Evolutionary conservation across 2,329 filamentous ascomycete genomes (phyloP).

Genomic region (Epichloe bromicola): DNA sequence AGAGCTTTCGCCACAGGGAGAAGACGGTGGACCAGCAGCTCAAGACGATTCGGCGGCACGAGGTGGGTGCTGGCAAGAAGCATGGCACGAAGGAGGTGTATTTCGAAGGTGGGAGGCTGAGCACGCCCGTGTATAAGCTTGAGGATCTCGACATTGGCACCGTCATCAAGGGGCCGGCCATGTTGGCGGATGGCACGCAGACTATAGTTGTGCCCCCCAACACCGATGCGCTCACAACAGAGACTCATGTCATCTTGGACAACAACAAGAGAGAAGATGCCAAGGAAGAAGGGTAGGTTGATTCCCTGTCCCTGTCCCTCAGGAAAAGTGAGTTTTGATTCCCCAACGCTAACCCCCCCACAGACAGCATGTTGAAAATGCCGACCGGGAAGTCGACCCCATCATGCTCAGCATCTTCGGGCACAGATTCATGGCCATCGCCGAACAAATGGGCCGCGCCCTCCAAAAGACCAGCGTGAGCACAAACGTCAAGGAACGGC

Average conservation of each 20-base stretch:
- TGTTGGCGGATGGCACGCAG: slow-evolving; percentile 78
- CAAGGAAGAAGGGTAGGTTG: slow-evolving; percentile 16
- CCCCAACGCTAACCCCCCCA: neutral
- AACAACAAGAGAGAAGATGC: slow-evolving; percentile 43
- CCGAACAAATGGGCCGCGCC: slow-evolving; percentile 71
- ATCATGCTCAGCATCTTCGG: slow-evolving; percentile 71
- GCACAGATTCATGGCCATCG: slow-evolving; percentile 75
- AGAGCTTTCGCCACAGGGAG: slow-evolving; percentile 67
- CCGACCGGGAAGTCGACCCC: slow-evolving; percentile 43
- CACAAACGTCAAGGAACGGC: slow-evolving; percentile 69
- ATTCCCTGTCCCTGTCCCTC: neutral
- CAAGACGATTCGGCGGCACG: slow-evolving; percentile 49
- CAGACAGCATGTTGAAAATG: slow-evolving; percentile 9
- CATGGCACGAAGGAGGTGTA: slow-evolving; percentile 62
- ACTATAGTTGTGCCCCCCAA: slow-evolving; percentile 83
- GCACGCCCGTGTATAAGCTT: slow-evolving; percentile 75
- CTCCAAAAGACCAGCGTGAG: slow-evolving; percentile 71
- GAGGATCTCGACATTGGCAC: slow-evolving; percentile 61
- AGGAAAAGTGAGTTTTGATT: too few species aligned
- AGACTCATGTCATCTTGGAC: slow-evolving; percentile 84
- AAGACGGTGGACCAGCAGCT: slow-evolving; percentile 79
- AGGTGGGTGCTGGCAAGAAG: slow-evolving; percentile 43
- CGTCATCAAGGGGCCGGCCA: slow-evolving; percentile 64
- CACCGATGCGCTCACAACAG: slow-evolving; percentile 61
- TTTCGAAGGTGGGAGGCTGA: slow-evolving; percentile 65